phyloP scores from a whole-genome alignment of 805 yeast genomes.

The Naumovozyma dairenensis region DNA sequence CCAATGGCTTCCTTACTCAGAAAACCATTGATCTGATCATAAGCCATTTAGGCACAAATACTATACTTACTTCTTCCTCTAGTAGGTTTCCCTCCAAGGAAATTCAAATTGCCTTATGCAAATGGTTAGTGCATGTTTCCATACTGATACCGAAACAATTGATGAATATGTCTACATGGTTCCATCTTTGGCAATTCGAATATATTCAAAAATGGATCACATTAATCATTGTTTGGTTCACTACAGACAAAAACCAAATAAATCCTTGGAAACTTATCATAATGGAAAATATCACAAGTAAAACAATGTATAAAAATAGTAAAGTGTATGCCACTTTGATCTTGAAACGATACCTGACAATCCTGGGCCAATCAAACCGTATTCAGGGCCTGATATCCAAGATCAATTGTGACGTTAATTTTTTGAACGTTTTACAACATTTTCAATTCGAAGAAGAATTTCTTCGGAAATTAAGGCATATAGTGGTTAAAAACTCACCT shows the following conservation, averaged over 20 bases:
- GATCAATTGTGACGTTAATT: constrained; percentile 13
- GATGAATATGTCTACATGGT: constrained; percentile 23
- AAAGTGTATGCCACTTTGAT: constrained; percentile 15
- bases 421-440: constrained; percentile 11
- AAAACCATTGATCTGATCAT: constrained; percentile 21
- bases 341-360: constrained; percentile 12
- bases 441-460: constrained; percentile 10
- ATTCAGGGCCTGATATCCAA: constrained; percentile 8
- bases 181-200: constrained; percentile 31
- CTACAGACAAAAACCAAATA: constrained; percentile 22
- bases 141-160: constrained; percentile 15
- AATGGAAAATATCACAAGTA: constrained; percentile 15
- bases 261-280: constrained; percentile 23
- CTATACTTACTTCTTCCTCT: constrained; percentile 13
- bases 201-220: constrained; percentile 29
- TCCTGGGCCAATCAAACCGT: constrained; percentile 9
- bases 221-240: constrained; percentile 27
- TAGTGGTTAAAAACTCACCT: constrained; percentile 9
- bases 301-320: constrained; percentile 17
- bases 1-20: constrained; percentile 22
- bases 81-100: constrained; percentile 11
- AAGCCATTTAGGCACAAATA: constrained; percentile 25
- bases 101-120: constrained; percentile 23
- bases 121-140: constrained; percentile 30
- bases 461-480: constrained; percentile 4